A percentile compares a stretch with the other conserved stretches of the same genome.
phyloP scores from a whole-genome alignment of 495 filamentous ascomycete genomes.

The Penicillium pancosmium region DNA sequence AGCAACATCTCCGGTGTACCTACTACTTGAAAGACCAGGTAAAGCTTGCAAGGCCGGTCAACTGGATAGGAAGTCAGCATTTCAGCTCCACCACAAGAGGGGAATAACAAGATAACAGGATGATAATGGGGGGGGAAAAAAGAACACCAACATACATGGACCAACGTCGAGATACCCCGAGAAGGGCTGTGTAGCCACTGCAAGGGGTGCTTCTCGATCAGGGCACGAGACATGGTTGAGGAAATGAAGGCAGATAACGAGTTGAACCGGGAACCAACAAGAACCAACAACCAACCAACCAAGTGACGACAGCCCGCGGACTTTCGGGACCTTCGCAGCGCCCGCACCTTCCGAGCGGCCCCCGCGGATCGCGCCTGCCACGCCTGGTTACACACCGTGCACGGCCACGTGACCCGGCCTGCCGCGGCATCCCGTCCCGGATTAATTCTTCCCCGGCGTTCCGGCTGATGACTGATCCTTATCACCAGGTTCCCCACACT shows the following conservation, averaged over 20 bases:
- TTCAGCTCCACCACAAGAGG: conserved; percentile 16
- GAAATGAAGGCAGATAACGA: conserved; percentile 2
- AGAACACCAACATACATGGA: conserved; percentile 57
- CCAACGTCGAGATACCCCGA: conserved; percentile 63
- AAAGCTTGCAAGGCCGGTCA: conserved; percentile 68
- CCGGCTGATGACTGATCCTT: conserved; percentile 26
- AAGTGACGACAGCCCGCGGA: conserved; percentile 1
- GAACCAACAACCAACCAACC: neutral
- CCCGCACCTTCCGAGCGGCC: neutral
- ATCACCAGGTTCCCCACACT: conserved; percentile 30
- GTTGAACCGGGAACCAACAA: neutral
- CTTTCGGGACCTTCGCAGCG: conserved; percentile 5
- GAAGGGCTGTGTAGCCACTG: conserved; percentile 74
- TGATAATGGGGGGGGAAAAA: neutral
- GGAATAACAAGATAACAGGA: neutral
- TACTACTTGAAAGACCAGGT: conserved; percentile 68
- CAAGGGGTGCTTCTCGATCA: conserved; percentile 61
- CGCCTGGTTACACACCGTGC: neutral
- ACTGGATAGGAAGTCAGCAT: conserved; percentile 24
- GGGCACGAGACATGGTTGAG: conserved; percentile 17
- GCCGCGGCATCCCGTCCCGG: conserved; percentile 24
- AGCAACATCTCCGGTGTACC: neutral
- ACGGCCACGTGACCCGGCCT: conserved; percentile 19
- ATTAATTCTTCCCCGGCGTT: conserved; percentile 4
- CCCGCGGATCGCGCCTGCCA: neutral